phyloP scores from a whole-genome alignment of 352 stramenopile species.

The Peronospora tabacina region DNA sequence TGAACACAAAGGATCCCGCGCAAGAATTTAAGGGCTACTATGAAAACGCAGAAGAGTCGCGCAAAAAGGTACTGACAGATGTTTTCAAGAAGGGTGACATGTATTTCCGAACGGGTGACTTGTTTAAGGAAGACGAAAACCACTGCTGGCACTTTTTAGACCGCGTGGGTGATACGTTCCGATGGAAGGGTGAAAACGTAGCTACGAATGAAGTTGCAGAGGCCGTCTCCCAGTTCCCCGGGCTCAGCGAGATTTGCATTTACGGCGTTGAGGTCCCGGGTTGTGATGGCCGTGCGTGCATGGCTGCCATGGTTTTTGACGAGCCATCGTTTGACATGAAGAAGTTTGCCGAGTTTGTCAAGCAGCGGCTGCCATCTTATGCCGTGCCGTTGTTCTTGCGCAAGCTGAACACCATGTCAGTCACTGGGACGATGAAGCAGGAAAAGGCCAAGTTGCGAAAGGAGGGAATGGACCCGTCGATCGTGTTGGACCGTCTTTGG shows the following conservation, averaged over 20 bases:
- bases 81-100: slow-evolving; percentile 78
- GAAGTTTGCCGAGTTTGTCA: slow-evolving; percentile 46
- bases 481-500: slow-evolving; percentile 53
- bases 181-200: slow-evolving; percentile 92
- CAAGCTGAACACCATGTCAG: slow-evolving; percentile 57
- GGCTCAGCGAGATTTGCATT: slow-evolving; percentile 70
- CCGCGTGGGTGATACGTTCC: slow-evolving; percentile 89
- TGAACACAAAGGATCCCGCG: slow-evolving; percentile 42
- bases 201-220: slow-evolving; percentile 86
- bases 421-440: slow-evolving; percentile 90
- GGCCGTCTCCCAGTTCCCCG: slow-evolving; percentile 66
- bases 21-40: slow-evolving; percentile 87
- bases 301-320: slow-evolving; percentile 80
- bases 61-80: slow-evolving; percentile 79
- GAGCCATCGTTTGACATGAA: slow-evolving; percentile 46
- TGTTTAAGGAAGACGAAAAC: slow-evolving; percentile 75
- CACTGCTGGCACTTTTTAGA: slow-evolving; percentile 87
- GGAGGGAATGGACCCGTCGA: slow-evolving; percentile 63
- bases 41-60: slow-evolving; percentile 57
- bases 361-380: slow-evolving; percentile 48
- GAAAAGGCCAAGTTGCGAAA: slow-evolving; percentile 86
- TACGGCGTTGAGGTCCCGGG: slow-evolving; percentile 68
- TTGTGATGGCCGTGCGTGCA: slow-evolving; percentile 72
- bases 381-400: slow-evolving; percentile 82
- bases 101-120: slow-evolving; percentile 88